Conservation (phyloP, 2,329 filamentous ascomycete species). For the Cylindrodendrum hubeiense region DNA sequence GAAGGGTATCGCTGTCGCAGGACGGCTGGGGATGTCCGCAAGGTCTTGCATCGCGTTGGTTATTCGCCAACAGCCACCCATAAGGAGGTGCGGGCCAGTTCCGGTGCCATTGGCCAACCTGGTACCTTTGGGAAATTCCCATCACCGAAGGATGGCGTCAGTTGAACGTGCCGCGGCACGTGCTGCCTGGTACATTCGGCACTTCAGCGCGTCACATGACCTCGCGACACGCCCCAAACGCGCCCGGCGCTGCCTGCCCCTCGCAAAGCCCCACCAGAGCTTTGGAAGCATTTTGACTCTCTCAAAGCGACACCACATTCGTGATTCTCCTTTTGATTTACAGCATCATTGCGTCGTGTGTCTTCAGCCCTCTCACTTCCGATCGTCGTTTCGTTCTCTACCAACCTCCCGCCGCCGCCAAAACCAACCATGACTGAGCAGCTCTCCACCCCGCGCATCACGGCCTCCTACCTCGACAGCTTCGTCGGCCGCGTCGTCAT, state of each 20-base stretch:
- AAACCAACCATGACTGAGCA: slow-evolving; percentile 71
- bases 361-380: not conserved
- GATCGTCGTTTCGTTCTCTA: not conserved
- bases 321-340: not conserved
- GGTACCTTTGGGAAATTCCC: too few relatives aligned
- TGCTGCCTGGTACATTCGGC: not conserved
- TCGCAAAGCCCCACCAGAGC: not conserved
- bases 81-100: too few relatives aligned
- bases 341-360: too few relatives aligned
- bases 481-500: slow-evolving; percentile 84
- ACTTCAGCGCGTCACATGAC: slow-evolving; percentile 31
- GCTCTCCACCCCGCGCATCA: slow-evolving; percentile 83
- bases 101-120: too few relatives aligned
- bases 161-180: not conserved
- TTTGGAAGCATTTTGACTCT: not conserved
- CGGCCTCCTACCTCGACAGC: slow-evolving; percentile 80
- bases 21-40: not conserved
- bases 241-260: slow-evolving; percentile 10
- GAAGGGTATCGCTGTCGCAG: not conserved
- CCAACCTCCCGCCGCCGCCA: slow-evolving; percentile 16
- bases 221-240: slow-evolving; percentile 33
- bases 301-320: not conserved
- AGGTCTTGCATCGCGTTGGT: not conserved
- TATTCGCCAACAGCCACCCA: not conserved
- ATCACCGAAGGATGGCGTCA: not conserved